Conservation (phyloP, 192 early-diverging fungal genomes). For the Gamsiella multidivaricata region DNA sequence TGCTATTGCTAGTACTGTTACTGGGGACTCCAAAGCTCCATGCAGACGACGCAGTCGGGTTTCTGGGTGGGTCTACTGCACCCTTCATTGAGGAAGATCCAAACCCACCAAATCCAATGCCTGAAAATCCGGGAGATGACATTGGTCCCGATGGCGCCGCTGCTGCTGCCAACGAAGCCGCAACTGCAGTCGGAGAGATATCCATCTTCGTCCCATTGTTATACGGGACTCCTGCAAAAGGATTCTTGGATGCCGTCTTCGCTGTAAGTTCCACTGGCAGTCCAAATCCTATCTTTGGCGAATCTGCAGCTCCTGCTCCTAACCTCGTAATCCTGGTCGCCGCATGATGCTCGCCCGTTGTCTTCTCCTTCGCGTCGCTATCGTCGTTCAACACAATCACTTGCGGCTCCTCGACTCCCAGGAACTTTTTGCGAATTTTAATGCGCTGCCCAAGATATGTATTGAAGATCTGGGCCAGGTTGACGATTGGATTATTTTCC, state of each 20-base stretch:
- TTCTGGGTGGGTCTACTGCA: conserved; percentile 29
- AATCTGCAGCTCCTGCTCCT: neutral
- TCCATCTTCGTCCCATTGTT: neutral
- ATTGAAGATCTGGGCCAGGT: conserved; percentile 22
- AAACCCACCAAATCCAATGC: conserved; percentile 4
- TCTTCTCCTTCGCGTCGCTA: neutral
- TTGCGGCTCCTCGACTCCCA: conserved; percentile 27
- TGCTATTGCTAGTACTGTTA: neutral
- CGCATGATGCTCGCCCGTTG: neutral
- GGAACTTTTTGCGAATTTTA: conserved; percentile 7
- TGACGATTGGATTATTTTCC: conserved; percentile 21
- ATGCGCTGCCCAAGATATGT: conserved; percentile 19
- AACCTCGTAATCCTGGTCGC: neutral
- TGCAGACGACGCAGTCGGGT: conserved; percentile 14
- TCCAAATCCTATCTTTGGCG: conserved; percentile 13
- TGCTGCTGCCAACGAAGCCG: neutral
- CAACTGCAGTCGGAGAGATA: neutral
- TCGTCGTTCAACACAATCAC: neutral
- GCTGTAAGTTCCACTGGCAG: conserved; percentile 15
- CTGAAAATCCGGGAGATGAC: conserved; percentile 1
- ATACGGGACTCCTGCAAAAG: neutral
- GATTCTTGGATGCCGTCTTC: neutral
- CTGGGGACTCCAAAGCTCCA: conserved; percentile 12
- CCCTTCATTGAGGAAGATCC: conserved; percentile 36
- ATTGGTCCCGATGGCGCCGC: neutral